A percentile compares a stretch with the other conserved stretches of the same genome.
phyloP scores from a whole-genome alignment of 2,329 filamentous ascomycete genomes.

The Neodidymelliopsis sp. region DNA sequence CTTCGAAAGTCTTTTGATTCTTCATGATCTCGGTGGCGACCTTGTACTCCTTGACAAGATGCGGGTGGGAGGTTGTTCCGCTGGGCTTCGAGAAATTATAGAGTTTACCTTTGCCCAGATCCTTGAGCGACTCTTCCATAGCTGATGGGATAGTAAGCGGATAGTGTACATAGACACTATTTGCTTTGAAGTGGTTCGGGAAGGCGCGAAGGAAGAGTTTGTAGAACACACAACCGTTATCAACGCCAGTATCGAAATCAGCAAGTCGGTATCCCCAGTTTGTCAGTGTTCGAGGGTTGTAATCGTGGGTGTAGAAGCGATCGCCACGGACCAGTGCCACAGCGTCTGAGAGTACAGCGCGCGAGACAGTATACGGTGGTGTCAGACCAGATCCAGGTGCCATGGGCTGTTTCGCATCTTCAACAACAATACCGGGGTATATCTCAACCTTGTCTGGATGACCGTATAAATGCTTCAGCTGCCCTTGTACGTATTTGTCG shows the following conservation, averaged over 20 bases:
- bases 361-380: slow-evolving; percentile 78
- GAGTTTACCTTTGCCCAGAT: slow-evolving; percentile 69
- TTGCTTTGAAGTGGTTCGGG: slow-evolving; percentile 77
- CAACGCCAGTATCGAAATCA: slow-evolving; percentile 74
- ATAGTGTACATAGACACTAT: slow-evolving; percentile 85
- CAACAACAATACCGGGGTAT: slow-evolving; percentile 79
- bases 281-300: slow-evolving; percentile 72
- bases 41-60: slow-evolving; percentile 67
- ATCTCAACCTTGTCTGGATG: slow-evolving; percentile 82
- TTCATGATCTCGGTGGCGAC: slow-evolving; percentile 68
- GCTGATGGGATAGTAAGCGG: slow-evolving; percentile 75
- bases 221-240: slow-evolving; percentile 85
- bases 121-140: slow-evolving; percentile 73
- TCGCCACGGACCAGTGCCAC: slow-evolving; percentile 81
- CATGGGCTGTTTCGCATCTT: slow-evolving; percentile 77
- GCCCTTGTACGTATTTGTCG: slow-evolving; percentile 72
- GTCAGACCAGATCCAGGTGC: slow-evolving; percentile 73
- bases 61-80: slow-evolving; percentile 53
- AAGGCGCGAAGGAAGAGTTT: slow-evolving; percentile 83
- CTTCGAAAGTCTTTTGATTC: slow-evolving; percentile 67
- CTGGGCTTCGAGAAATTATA: slow-evolving; percentile 74
- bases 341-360: slow-evolving; percentile 79
- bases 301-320: slow-evolving; percentile 80
- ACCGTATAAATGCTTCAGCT: slow-evolving; percentile 68
- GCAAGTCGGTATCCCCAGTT: slow-evolving; percentile 85